Evolutionary conservation across 2,329 filamentous ascomycete genomes (phyloP), one percentile per base, ranked within the genome.

Genomic region (Sarocladium strictum): DNA sequence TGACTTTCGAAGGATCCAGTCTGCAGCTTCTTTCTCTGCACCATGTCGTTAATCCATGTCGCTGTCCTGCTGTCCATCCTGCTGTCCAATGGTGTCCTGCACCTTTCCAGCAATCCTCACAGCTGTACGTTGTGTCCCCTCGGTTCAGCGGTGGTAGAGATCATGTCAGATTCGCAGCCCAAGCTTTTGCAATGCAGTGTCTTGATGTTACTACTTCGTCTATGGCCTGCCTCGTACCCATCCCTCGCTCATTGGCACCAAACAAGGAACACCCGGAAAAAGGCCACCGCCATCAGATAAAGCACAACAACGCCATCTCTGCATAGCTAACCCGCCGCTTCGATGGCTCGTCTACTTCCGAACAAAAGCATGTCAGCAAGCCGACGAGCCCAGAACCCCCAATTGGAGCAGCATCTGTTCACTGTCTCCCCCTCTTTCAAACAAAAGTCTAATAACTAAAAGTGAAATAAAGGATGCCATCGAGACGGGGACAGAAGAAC

Each of bases 391-490:
- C 29, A 32, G 6, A 12, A 7, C 29, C 29, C 12, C 29, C 29
- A 32, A 32, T 4, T 15, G 6, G 6, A 7, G 40, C n/a, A n/a
- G 24, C 5, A 17, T 17, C 10, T 9, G 9, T 27, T 14, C 29
- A 27, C 23, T 11, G 4, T 11, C 4, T n/a, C 21, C 40, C 11
- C 40, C 7, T 3, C 24, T 23, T 6, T 23, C 7, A 23, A 47
- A 23, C 43, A 47, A 47, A n/a, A 32, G 43, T 47, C 43, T 47
- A 47, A 27, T 12, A 47, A 47, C 43, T 47, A 23, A n/a, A n/a
- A n/a, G n/a, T n/a, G n/a, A n/a, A n/a, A n/a, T n/a, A n/a, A n/a
- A n/a, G n/a, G n/a, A n/a, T n/a, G n/a, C n/a, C n/a, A n/a, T n/a
- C 5, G 35, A 43, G 21, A 24, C 9, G 15, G 10, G 40, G 10